Evolutionary conservation across 1,284 basidiomycete species (phyloP), one percentile per base, ranked within the genome.

Genomic region (Naganishia sp.): DNA sequence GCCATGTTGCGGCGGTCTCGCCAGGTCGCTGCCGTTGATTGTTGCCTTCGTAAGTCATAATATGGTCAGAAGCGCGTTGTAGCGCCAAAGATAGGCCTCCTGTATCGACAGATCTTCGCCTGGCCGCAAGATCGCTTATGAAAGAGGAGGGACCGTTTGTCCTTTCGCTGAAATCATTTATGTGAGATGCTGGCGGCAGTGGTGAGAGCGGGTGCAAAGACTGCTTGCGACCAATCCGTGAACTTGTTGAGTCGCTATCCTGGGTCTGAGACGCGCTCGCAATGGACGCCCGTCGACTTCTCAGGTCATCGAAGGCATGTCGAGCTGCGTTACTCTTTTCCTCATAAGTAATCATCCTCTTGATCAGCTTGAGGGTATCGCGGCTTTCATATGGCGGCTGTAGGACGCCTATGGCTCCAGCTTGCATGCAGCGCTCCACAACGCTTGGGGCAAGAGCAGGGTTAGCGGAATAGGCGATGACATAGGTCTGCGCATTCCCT

Each of bases 71-170:
- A 28, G 75, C 83, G 69, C 86, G 85, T 67, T 83, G 83, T 48
- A 90, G 84, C 1, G 90, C 90, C 52, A 91, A 85, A 65, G 87
- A 86, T 65, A 94, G 84, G 46, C 91, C 90, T 31, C 91, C 90
- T 48, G 90, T 84, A 76, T 94, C 92, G 68, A 92, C 90, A 75
- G 89, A 91, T 55, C 88, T 82, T 66, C 90, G 77, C n/a, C 86
- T 70, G 1, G 72, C 49, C 6, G 61, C 59, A 13, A 67, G 66
- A 39, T 64, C 59, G 33, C 55, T 57, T 21, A 55, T 63, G 21
- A 52, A 60, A 10, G 54, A 39, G 11, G 59, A 61, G 18, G 59
- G 59, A 16, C 21, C 16, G 13, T 61, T 3, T 1, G 10, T 16
- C 0, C 16, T n/a, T 6, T 42, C 25, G 25, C 36, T 25, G 18